Conservation (phyloP, 352 stramenopile genomes). For the Phytophthora brassicae region DNA sequence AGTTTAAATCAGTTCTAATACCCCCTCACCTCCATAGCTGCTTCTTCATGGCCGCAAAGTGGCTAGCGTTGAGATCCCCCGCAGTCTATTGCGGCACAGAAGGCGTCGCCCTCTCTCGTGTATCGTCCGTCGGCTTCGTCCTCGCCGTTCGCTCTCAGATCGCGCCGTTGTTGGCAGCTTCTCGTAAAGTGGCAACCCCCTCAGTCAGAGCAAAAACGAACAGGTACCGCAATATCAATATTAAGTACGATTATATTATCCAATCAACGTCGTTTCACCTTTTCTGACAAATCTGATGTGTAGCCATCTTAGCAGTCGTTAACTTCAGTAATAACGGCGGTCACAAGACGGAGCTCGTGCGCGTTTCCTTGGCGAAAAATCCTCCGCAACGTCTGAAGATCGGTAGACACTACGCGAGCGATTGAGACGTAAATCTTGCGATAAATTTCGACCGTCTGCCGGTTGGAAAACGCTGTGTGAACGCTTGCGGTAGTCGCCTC, state of each 20-base stretch:
- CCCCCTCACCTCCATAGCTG: constrained; percentile 32
- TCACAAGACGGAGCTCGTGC: constrained; percentile 28
- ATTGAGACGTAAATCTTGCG: constrained; percentile 25
- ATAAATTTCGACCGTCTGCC: constrained; percentile 10
- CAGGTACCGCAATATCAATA: background rate
- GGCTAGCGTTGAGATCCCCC: background rate
- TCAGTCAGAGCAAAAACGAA: background rate
- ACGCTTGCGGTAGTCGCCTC: constrained; percentile 25
- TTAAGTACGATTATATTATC: constrained; percentile 31
- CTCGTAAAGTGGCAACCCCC: constrained; percentile 14
- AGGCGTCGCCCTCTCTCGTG: constrained; percentile 1
- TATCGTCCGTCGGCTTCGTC: constrained; percentile 6
- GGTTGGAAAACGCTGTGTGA: constrained; percentile 33
- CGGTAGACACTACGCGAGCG: constrained; percentile 38
- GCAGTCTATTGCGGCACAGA: constrained; percentile 3
- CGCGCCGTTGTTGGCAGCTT: constrained; percentile 18
- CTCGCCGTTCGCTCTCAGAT: constrained; percentile 17
- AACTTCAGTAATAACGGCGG: constrained; percentile 20
- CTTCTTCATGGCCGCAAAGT: constrained; percentile 35
- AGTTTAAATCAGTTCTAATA: too few species aligned
- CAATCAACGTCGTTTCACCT: constrained; percentile 19
- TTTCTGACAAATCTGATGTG: constrained; percentile 26
- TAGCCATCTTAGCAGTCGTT: constrained; percentile 23
- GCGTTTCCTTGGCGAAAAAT: constrained; percentile 31
- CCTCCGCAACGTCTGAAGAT: constrained; percentile 15